Percentiles rank a stretch among this genome's conserved stretches.
phyloP scores from a whole-genome alignment of 331 rosid species.

The Quercus phellos region DNA sequence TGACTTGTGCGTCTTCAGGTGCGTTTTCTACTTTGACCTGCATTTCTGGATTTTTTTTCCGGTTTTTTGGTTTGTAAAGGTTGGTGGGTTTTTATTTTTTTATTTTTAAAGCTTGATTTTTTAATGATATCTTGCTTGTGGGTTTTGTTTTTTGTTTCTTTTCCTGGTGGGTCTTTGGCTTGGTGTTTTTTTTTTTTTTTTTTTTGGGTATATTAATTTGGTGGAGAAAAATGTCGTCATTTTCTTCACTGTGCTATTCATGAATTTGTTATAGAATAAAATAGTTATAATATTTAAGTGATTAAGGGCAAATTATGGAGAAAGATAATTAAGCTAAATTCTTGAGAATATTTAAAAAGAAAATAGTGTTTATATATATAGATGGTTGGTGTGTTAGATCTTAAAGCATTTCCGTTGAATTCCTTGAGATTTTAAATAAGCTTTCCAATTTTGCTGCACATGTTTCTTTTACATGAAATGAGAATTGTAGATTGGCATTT shows the following conservation, averaged over 20 bases:
- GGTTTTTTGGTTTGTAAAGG: not conserved
- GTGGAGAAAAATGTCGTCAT: constrained; percentile 35
- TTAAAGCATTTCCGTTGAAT: constrained; percentile 12
- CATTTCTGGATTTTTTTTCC: constrained; percentile 27
- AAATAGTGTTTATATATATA: not conserved
- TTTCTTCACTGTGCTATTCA: constrained; percentile 44
- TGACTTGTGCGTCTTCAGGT: constrained; percentile 49
- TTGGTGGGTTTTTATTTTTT: constrained; percentile 29
- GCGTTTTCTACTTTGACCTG: constrained; percentile 28
- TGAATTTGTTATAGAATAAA: constrained; percentile 16
- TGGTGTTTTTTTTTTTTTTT: not conserved
- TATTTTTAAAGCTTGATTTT: not conserved
- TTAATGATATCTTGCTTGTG: constrained; percentile 26
- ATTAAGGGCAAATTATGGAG: not conserved
- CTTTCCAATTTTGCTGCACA: constrained; percentile 14
- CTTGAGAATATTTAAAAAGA: not conserved
- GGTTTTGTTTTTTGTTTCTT: constrained; percentile 2
- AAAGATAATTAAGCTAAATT: not conserved
- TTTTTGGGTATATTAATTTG: not conserved
- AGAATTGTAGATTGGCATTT: constrained; percentile 28
- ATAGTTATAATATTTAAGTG: not conserved
- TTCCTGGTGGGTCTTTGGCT: constrained; percentile 20
- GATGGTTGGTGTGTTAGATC: constrained; percentile 20
- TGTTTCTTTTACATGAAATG: constrained; percentile 47
- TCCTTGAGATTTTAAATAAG: constrained; percentile 20